Evolutionary conservation across 2,329 filamentous ascomycete genomes (phyloP).

Genomic region (Pseudopithomyces maydicus): DNA sequence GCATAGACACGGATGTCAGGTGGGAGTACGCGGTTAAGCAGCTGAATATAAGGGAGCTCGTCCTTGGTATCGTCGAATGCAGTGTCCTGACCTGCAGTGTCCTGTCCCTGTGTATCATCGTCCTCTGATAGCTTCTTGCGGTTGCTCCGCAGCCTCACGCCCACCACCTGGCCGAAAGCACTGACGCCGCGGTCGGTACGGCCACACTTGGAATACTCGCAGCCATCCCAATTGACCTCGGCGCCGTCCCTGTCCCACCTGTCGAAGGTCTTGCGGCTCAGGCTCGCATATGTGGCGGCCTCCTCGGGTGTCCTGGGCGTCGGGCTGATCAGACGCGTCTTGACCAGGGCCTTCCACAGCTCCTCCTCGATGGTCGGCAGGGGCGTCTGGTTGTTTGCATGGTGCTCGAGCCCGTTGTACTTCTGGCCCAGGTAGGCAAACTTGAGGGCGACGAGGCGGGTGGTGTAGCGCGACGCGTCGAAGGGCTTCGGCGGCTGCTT

Average conservation of each 20-base stretch:
- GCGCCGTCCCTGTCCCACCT: constrained; percentile 44
- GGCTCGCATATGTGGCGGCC: constrained; percentile 37
- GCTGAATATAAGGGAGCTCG: constrained; percentile 81
- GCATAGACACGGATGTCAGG: constrained; percentile 88
- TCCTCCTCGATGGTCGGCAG: constrained; percentile 89
- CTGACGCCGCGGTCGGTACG: constrained; percentile 92
- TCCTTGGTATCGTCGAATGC: constrained; percentile 72
- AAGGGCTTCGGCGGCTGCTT: constrained; percentile 59
- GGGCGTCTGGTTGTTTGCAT: constrained; percentile 69
- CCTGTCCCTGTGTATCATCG: background rate
- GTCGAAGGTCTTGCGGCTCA: constrained; percentile 41
- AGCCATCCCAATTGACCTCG: constrained; percentile 76
- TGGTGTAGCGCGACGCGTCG: constrained; percentile 80
- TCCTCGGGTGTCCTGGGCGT: constrained; percentile 21
- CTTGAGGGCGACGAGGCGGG: constrained; percentile 86
- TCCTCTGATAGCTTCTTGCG: constrained; percentile 33
- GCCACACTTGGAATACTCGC: constrained; percentile 93
- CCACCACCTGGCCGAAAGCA: constrained; percentile 95
- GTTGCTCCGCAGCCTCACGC: constrained; percentile 80
- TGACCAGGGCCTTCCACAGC: constrained; percentile 87
- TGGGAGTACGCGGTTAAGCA: constrained; percentile 87
- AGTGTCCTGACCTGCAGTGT: constrained; percentile 23
- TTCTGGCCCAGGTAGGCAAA: constrained; percentile 89
- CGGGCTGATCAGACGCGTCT: constrained; percentile 72
- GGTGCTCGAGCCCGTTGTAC: constrained; percentile 93